Percentiles rank a stretch among this genome's conserved stretches.
Conservation (phyloP, 805 yeast genomes). For the Saccharomyces mikatae region DNA sequence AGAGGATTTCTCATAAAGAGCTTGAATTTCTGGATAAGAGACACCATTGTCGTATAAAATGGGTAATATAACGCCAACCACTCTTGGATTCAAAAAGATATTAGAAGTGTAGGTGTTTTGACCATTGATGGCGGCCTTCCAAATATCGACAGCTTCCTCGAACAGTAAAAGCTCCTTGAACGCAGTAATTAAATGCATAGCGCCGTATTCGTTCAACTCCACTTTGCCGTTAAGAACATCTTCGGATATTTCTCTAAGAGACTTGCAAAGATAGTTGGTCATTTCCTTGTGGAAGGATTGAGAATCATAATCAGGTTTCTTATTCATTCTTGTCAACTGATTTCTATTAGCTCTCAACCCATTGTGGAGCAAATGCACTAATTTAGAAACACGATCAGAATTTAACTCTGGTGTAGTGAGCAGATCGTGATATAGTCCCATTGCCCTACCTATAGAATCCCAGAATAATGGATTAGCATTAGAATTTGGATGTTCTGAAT, state of each 20-base stretch:
- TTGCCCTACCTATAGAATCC: constrained; percentile 44
- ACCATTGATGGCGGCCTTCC: constrained; percentile 45
- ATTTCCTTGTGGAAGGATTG: constrained; percentile 48
- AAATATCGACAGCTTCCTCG: constrained; percentile 57
- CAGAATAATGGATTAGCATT: constrained; percentile 42
- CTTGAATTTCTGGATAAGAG: constrained; percentile 52
- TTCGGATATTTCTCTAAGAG: constrained; percentile 44
- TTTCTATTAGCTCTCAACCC: constrained; percentile 49
- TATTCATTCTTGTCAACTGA: constrained; percentile 46
- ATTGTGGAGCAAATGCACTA: constrained; percentile 46
- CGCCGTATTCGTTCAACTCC: constrained; percentile 44
- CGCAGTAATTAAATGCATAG: constrained; percentile 49
- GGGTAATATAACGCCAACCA: constrained; percentile 63
- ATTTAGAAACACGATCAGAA: constrained; percentile 39
- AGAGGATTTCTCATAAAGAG: constrained; percentile 42
- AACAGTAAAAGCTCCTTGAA: constrained; percentile 53
- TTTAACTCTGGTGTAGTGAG: constrained; percentile 39
- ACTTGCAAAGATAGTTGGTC: constrained; percentile 41
- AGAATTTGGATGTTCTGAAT: constrained; percentile 32
- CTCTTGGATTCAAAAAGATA: constrained; percentile 52
- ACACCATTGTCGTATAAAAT: constrained; percentile 55
- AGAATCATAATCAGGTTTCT: constrained; percentile 54
- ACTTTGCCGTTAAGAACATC: constrained; percentile 40
- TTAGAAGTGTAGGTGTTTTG: constrained; percentile 19
- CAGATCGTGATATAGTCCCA: constrained; percentile 43